Base-by-base conservation (phyloP, 2,329 filamentous ascomycete species). In the Periconia macrospinosa region DNA sequence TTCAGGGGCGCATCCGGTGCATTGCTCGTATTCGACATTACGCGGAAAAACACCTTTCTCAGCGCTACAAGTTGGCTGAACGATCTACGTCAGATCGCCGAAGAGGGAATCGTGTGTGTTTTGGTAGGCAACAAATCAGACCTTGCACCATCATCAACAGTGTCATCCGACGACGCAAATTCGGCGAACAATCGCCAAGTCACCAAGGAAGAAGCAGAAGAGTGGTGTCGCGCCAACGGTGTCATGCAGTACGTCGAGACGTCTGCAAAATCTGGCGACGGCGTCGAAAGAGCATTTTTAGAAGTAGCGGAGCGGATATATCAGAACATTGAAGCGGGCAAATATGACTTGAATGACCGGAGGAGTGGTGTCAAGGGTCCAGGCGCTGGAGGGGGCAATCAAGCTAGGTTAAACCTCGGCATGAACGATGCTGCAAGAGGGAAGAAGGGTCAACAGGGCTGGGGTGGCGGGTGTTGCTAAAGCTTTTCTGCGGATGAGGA, bases 121-220 rank as follows among this genome's bases (percentile, higher is more conserved):
- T 79, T 99, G 6, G 94, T 99, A 6, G 94, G 94, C 41, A 99
- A 99, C 78, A 99, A 99, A 76, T 86, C 86, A 33, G 94, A 99
- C 76, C 80, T 97, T 41, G 86, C 89, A 58, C 72, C 55, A 62
- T 73, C 63, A 62, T 78, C 61, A 53, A 78, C 67, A 51, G 74
- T 76, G 20, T 63, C 55, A 1, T 49, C 41, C 3, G 43, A 51
- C 10, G 67, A 64, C 9, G 61, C 56, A 7, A 62, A 72, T 20
- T 73, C 75, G 13, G 73, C 81, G 47, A 89, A 89, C 67, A 85
- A 86, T 76, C 83, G 93, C 52, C 89, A 95, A 70, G 92, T 97
- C 23, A 90, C 88, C 0, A 80, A 79, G 49, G 82, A 89, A 61
- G 93, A 97, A 76, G 94, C 94, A 2, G 87, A 93, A 69, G 89